Base-by-base conservation (phyloP, 768 basidiomycete species). In the Floccularia luteovirens region DNA sequence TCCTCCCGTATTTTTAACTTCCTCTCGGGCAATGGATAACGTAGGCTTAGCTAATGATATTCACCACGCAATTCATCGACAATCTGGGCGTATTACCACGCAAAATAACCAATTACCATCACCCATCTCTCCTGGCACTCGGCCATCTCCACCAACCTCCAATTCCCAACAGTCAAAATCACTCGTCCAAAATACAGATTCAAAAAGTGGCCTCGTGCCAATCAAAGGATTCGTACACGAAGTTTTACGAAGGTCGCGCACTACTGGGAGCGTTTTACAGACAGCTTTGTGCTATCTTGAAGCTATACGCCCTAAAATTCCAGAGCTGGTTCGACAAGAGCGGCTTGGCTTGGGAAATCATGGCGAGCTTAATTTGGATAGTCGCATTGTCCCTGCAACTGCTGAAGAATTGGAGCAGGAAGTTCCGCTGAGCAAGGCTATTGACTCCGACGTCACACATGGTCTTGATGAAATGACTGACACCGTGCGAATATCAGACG, bases 251-350 rank as follows among this genome's bases (percentile, higher is more conserved):
- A 82, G 91, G 25, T 91, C 88, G 10, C 75, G 87, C 34, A 92
- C 90, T 0, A 85, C 87, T 3, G 85, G 82, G 31, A 77, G 73
- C 31, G 86, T 90, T 3, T 70, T 94, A 5, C 90, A 93, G 55
- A 86, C 89, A 0, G 90, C 91, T 0, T 62, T 90, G 0, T 90
- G 90, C 55, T 93, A 92, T 54, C 64, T 93, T 10, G 88, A 90
- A 58, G 88, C 84, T 3, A 72, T 90, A n/a, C 80, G 87, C 4
- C 54, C 65, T 20, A 81, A 75, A 55, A 62, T 92, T 10, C 78
- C 84, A 1, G 77, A 80, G 33, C 64, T 89, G 7, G 63, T 75
- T 35, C 59, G 48, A 1, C 61, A 67, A 47, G 80, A 83, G 39
- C 68, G 66, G 44, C 49, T 55, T 14, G 70, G 71, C 22, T 53